Base-by-base conservation (phyloP, 805 yeast genomes). In the Saccharomycopsis lassenensis region DNA sequence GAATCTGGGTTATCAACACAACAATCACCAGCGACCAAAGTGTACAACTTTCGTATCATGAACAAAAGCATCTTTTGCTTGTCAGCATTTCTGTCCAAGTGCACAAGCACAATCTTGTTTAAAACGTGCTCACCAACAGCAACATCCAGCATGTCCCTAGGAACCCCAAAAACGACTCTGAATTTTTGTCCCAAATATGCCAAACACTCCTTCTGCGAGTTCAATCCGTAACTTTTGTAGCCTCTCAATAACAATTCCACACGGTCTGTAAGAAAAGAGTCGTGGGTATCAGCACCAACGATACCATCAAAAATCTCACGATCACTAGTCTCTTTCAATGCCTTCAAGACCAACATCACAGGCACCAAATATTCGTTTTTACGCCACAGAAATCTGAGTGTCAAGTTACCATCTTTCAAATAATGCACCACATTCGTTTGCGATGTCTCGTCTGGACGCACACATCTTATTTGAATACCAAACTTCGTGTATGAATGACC, bases 1-100 rank as follows among this genome's bases (percentile, higher is more conserved):
- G 97, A 94, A 77, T 91, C 98, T 56, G 98, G 98, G 62, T 91
- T 91, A 59, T 91, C 98, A 12, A 95, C 89, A 36, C 87, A 65
- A 59, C 96, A 89, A 55, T 89, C 95, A 43, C 96, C 96, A 24
- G 95, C 95, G 30, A 89, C 97, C 46, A 91, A 69, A 0, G 97
- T 71, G 57, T 91, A 91, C 43, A 91, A 69, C 61, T 91, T 91
- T 67, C 97, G 75, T 51, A 91, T 77, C 97, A 91, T 91, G 62
- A 87, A 91, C 43, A 87, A 60, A 43, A 91, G 62, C 78, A 87
- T 66, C 52, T 85, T 70, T 59, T 84, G 86, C 62, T 91, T 91
- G 57, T 86, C 95, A 35, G 59, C 63, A 51, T 75, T 73, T 46
- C 74, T 67, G 18, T 71, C 69, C 47, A 91, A 66, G 57, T 91